These are phyloP conservation scores for Alternaria brassicae DNA, from an alignment of 2,329 filamentous ascomycete species.

Conservation along the genomic window DNA sequence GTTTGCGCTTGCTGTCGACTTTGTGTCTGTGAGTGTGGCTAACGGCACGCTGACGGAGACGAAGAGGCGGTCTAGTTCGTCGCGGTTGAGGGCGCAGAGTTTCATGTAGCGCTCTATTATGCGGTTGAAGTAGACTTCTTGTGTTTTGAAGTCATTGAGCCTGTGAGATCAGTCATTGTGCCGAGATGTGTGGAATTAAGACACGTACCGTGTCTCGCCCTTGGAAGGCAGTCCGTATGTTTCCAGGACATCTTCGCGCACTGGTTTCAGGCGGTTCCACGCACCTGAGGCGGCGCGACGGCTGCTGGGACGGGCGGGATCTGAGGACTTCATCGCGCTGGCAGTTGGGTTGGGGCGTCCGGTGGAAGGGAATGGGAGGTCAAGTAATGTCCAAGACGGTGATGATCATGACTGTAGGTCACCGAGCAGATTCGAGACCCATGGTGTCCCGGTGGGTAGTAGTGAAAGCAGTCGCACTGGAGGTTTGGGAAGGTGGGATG, in stretches of 20 bases:
- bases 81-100: constrained; percentile 79
- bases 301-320: constrained; percentile 44
- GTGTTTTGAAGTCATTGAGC: constrained; percentile 70
- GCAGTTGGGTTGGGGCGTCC: neutral
- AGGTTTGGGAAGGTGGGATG: constrained; percentile 34
- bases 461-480: constrained; percentile 27
- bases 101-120: constrained; percentile 89
- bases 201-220: constrained; percentile 77
- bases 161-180: constrained; percentile 32
- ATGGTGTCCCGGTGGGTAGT: constrained; percentile 3
- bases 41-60: constrained; percentile 62
- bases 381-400: neutral
- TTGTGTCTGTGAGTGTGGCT: neutral
- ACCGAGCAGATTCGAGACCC: constrained; percentile 7
- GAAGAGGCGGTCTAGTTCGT: constrained; percentile 78
- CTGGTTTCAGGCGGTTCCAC: constrained; percentile 67
- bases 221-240: constrained; percentile 87
- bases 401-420: neutral
- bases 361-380: neutral
- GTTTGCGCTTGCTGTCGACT: constrained; percentile 11
- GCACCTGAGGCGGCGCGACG: constrained; percentile 49
- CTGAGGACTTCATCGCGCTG: constrained; percentile 40
- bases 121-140: constrained; percentile 85
- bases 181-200: neutral
- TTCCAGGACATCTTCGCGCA: constrained; percentile 78